These are phyloP conservation scores for Bruguiera hainesii DNA, from an alignment of 441 rosid species.

Conservation along the genomic window DNA sequence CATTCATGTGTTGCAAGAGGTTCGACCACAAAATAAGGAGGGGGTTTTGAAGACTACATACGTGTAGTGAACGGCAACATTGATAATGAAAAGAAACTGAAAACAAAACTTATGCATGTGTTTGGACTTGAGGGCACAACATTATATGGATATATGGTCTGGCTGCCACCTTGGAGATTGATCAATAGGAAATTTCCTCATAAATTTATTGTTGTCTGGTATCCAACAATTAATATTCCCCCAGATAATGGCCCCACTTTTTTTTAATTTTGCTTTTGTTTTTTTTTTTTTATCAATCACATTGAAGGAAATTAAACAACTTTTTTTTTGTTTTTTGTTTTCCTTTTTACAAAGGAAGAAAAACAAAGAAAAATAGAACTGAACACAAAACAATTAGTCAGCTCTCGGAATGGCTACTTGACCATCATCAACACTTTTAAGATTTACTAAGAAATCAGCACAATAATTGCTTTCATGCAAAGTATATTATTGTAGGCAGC, in stretches of 20 bases:
- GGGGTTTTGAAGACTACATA: background rate
- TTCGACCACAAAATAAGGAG: background rate
- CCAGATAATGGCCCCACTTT: background rate
- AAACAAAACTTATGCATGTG: background rate
- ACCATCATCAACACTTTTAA: no score
- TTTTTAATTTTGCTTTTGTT: no score
- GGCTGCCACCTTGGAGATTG: constrained; percentile 12
- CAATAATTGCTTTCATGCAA: background rate
- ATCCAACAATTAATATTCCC: background rate
- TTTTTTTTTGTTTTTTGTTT: no score
- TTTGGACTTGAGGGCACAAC: background rate
- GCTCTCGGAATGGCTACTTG: no score
- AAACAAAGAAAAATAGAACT: no score
- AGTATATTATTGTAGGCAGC: no score
- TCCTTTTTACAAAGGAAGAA: no score
- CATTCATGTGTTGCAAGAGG: background rate
- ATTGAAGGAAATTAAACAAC: no score
- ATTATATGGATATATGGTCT: background rate
- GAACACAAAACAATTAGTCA: no score
- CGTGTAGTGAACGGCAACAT: background rate
- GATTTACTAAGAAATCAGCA: background rate
- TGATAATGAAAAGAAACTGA: constrained; percentile 5
- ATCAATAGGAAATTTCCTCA: background rate
- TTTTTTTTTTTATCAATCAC: no score
- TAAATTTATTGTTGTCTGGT: constrained; percentile 4